Base-by-base conservation (phyloP, 768 basidiomycete genomes). In the Rhodotorula toruloides region DNA sequence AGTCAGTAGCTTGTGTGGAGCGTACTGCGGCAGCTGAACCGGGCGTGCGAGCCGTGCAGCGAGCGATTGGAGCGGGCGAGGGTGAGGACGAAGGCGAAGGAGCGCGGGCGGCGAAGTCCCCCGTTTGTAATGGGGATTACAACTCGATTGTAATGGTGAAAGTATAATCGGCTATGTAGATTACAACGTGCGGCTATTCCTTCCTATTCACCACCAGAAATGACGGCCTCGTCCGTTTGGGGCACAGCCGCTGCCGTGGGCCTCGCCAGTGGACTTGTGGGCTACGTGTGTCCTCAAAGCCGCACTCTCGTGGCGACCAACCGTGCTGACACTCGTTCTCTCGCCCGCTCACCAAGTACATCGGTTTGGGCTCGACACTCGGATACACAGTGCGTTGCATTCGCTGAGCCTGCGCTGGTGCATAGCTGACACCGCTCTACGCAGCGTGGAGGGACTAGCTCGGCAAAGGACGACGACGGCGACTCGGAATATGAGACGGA, bases 291-390 rank as follows among this genome's bases (percentile, higher is more conserved):
- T 19, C 60, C 39, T 27, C 19, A 19, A 25, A 14, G 12, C 12
- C 14, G 34, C 34, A 25, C 31, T 0, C 19, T 10, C n/a, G n/a
- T n/a, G n/a, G n/a, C n/a, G n/a, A n/a, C n/a, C n/a, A n/a, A n/a
- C n/a, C n/a, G n/a, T n/a, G n/a, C n/a, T n/a, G n/a, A n/a, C n/a
- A n/a, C n/a, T n/a, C 25, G 6, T 22, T 4, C 14, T 12, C 16
- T 5, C 9, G 47, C 21, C 40, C n/a, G 32, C 36, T 37, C n/a
- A 9, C 0, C 49, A 1, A 16, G 42, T 54, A 39, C 48, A 58
- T 64, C 59, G 70, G 70, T 6, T 52, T 67, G 31, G 70, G 70
- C 3, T 50, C 61, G 11, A 63, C 62, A 22, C 47, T 71, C 0
- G 49, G 53, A n/a, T 66, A 66, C 43, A 58, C 69, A 0, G 68